A percentile compares a stretch with the other conserved stretches of the same genome.
These are phyloP conservation scores for Ophiocordyceps australis DNA, from an alignment of 2,329 filamentous ascomycete species.

Conservation along the genomic window DNA sequence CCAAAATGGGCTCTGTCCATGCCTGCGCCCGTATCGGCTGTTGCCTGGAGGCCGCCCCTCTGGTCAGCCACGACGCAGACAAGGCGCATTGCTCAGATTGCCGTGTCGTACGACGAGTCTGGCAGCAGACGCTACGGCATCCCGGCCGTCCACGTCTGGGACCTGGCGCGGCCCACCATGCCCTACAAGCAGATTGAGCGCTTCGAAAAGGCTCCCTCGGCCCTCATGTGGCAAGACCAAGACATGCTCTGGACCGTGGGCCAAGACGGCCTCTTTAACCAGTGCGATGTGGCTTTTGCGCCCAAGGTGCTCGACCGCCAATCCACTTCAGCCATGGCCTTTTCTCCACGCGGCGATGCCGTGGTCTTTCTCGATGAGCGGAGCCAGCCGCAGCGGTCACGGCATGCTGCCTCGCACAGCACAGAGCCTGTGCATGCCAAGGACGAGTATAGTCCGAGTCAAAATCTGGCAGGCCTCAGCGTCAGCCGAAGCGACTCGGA, in stretches of 20 bases:
- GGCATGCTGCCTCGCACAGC: constrained; percentile 18
- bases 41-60: constrained; percentile 45
- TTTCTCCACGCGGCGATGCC: constrained; percentile 39
- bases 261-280: constrained; percentile 40
- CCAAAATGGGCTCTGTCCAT: constrained; percentile 42
- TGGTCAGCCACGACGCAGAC: constrained; percentile 48
- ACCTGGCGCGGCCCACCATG: constrained; percentile 47
- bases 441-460: constrained; percentile 27
- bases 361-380: constrained; percentile 45
- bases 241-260: constrained; percentile 50
- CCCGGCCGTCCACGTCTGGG: constrained; percentile 46
- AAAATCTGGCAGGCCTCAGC: constrained; percentile 29
- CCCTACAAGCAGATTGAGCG: constrained; percentile 47
- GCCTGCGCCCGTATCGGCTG: constrained; percentile 37
- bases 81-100: constrained; percentile 40
- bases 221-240: constrained; percentile 44
- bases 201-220: constrained; percentile 37
- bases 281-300: constrained; percentile 47
- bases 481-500: constrained; percentile 46
- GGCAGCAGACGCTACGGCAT: constrained; percentile 34
- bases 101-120: constrained; percentile 41
- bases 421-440: constrained; percentile 15
- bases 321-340: constrained; percentile 40
- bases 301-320: constrained; percentile 44
- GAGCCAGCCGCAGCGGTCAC: constrained; percentile 20